phyloP scores from a whole-genome alignment of 495 filamentous ascomycete species.

The Trypethelium eluteriae region DNA sequence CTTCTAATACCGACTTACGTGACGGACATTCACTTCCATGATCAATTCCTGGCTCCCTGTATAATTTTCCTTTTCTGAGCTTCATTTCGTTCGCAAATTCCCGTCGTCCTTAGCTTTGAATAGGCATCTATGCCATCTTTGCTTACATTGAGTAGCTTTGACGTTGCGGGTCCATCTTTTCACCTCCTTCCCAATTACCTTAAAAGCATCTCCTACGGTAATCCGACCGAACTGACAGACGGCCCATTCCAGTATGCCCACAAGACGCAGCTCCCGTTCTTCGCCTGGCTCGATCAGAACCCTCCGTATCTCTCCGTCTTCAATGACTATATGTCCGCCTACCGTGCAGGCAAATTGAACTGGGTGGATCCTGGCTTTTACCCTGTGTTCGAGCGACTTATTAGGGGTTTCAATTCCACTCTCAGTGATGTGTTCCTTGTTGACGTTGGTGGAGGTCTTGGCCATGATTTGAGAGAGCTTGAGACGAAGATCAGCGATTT shows the following conservation, averaged over 20 bases:
- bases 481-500: conserved; percentile 31
- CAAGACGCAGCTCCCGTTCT: conserved; percentile 6
- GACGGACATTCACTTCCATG: too few relatives aligned
- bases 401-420: background rate
- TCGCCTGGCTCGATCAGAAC: conserved; percentile 7
- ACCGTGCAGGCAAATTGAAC: background rate
- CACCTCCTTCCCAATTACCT: conserved; percentile 13
- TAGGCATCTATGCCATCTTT: background rate
- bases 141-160: background rate
- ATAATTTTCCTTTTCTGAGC: too few relatives aligned
- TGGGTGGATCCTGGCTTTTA: conserved; percentile 12
- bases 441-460: conserved; percentile 47
- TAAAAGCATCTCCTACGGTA: background rate
- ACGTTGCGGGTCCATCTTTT: background rate
- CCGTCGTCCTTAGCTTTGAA: too few relatives aligned
- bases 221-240: conserved; percentile 13
- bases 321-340: conserved; percentile 18
- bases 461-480: conserved; percentile 46
- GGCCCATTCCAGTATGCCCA: conserved; percentile 18
- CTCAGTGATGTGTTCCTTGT: conserved; percentile 39
- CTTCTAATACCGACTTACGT: too few relatives aligned
- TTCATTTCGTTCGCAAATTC: too few relatives aligned
- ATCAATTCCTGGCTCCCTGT: too few relatives aligned
- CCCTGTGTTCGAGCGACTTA: background rate
- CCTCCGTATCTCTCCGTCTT: conserved; percentile 13